These are phyloP conservation scores for Viola pubescens DNA, from an alignment of 441 rosid species.

Conservation along the genomic window DNA sequence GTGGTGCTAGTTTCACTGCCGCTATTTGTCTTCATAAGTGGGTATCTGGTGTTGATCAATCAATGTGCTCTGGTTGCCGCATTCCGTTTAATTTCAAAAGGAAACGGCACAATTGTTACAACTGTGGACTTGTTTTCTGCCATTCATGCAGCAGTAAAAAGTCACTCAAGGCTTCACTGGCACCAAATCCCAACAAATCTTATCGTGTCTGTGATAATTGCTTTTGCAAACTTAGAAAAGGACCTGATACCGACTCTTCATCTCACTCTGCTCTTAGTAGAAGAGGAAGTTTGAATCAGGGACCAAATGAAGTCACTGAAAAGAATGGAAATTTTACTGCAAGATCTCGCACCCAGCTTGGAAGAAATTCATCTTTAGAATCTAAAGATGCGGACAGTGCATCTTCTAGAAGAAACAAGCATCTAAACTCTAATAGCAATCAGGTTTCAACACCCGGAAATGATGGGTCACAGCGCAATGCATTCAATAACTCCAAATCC, in stretches of 20 bases:
- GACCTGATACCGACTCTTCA: slow-evolving; percentile 48
- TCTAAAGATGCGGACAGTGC: slow-evolving; percentile 54
- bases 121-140: slow-evolving; percentile 93
- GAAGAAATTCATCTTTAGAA: slow-evolving; percentile 73
- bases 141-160: slow-evolving; percentile 88
- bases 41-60: slow-evolving; percentile 90
- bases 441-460: slow-evolving; percentile 79
- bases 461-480: slow-evolving; percentile 74
- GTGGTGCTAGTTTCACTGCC: slow-evolving; percentile 87
- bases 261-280: slow-evolving; percentile 68
- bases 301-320: slow-evolving; percentile 42
- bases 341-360: slow-evolving; percentile 62
- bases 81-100: slow-evolving; percentile 84
- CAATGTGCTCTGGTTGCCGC: slow-evolving; percentile 98
- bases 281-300: slow-evolving; percentile 72
- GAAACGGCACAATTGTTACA: slow-evolving; percentile 95
- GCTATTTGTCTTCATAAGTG: slow-evolving; percentile 95
- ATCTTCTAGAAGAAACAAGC: slow-evolving; percentile 72
- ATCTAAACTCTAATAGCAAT: slow-evolving; percentile 65
- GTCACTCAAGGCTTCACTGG: slow-evolving; percentile 89
- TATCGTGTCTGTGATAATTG: slow-evolving; percentile 92
- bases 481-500: slow-evolving; percentile 61
- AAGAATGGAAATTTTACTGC: slow-evolving; percentile 67
- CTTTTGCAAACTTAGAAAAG: slow-evolving; percentile 62
- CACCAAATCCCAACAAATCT: slow-evolving; percentile 89